phyloP scores from a whole-genome alignment of 2,329 filamentous ascomycete species.

The Ascochyta rabiei region DNA sequence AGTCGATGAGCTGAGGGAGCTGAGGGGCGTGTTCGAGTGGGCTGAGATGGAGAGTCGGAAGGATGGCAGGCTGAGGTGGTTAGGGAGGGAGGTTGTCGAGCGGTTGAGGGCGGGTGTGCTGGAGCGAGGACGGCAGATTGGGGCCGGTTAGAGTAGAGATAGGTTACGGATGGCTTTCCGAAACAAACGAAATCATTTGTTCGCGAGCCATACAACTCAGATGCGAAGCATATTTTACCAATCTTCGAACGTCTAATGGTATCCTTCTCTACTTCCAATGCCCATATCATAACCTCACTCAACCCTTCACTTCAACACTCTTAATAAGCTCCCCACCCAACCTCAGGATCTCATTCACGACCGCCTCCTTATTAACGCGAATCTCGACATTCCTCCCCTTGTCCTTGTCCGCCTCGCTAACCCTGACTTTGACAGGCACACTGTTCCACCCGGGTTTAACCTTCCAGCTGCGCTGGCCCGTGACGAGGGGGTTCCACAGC shows the following conservation, averaged over 20 bases:
- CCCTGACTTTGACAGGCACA: constrained; percentile 54
- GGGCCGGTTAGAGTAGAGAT: background rate
- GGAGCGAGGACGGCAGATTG: constrained; percentile 43
- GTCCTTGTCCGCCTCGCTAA: constrained; percentile 46
- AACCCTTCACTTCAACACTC: constrained; percentile 32
- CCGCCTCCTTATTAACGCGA: constrained; percentile 69
- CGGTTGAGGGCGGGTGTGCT: constrained; percentile 59
- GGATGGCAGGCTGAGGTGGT: constrained; percentile 56
- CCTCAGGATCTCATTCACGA: constrained; percentile 74
- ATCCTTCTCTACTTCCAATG: background rate
- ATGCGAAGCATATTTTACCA: background rate
- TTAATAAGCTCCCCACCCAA: constrained; percentile 65
- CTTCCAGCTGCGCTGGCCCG: constrained; percentile 65
- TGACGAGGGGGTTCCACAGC: constrained; percentile 67
- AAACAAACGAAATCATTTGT: background rate
- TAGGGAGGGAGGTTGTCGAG: constrained; percentile 63
- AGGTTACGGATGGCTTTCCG: background rate
- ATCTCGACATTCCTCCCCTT: constrained; percentile 54
- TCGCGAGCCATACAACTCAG: background rate
- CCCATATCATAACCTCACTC: background rate
- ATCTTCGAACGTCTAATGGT: background rate
- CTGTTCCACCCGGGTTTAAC: constrained; percentile 73
- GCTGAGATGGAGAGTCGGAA: constrained; percentile 54
- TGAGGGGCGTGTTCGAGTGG: constrained; percentile 70
- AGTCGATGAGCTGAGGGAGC: constrained; percentile 59